Base-by-base conservation (phyloP, 208 protist genomes). In the Balamuthia mandrillaris region DNA sequence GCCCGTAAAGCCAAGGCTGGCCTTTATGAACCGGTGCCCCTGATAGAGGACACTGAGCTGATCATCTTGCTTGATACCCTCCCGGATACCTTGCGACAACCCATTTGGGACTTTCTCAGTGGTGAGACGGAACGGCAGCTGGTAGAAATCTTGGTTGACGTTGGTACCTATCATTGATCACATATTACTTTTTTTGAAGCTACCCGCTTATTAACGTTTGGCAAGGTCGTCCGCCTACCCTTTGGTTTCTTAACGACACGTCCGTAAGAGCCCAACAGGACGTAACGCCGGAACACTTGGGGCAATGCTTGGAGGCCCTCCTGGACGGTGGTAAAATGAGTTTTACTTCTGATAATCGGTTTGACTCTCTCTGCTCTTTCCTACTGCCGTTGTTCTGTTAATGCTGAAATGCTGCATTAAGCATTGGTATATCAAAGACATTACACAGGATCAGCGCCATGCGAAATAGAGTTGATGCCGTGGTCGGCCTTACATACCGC, bases 401-500 rank as follows among this genome's bases (percentile, higher is more conserved):
- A 29, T 21, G 56, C 18, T 21, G 56, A 31, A 39, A 77, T 39
- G 42, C 3, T 21, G 41, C 1, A 54, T 35, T 21, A 45, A 54
- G 66, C 18, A 77, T 77, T 33, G 72, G 72, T 12, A 81, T 81
- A 10, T 56, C 45, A 9, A 41, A 56, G 51, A 81, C 72, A 2
- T 35, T 81, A 52, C 72, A 81, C 51, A 14, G 72, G 16, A 81
- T 81, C 9, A 63, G 49, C 35, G 45, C 49, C 4, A 35, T 81
- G 3, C 45, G 72, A 9, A 81, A 81, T 39, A 45, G 72, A 1
- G 42, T 1, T 21, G 41, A 51, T n/a, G n/a, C 49, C 45, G 21
- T 85, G 7, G 61, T 85, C 16, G 81, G 81, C 68, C 54, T 86
- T 18, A 81, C 82, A 7, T 51, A 45, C n/a, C 82, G 66, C 16